A percentile compares a stretch with the other conserved stretches of the same genome.
Conservation (phyloP, 2,329 filamentous ascomycete species). For the Fusarium piperis region DNA sequence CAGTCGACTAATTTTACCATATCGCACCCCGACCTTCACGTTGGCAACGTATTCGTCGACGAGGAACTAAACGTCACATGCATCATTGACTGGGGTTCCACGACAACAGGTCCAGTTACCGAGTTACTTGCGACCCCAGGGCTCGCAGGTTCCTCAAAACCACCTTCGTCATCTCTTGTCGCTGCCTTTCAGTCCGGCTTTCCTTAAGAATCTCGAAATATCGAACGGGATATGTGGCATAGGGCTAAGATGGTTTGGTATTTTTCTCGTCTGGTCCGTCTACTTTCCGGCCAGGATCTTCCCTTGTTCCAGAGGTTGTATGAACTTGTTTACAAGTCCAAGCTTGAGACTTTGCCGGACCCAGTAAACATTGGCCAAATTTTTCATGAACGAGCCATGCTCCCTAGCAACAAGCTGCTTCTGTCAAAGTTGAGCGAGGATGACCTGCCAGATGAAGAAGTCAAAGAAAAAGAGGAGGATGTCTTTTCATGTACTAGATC, state of each 20-base stretch:
- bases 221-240: background rate
- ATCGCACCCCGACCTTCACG: constrained; percentile 38
- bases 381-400: constrained; percentile 15
- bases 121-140: constrained; percentile 17
- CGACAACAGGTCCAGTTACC: constrained; percentile 24
- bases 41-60: constrained; percentile 38
- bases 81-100: constrained; percentile 38
- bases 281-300: constrained; percentile 32
- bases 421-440: constrained; percentile 14
- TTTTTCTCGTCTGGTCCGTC: constrained; percentile 21
- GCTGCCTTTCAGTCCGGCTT: constrained; percentile 13
- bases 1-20: constrained; percentile 1
- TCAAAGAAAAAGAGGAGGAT: background rate
- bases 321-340: constrained; percentile 8
- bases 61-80: constrained; percentile 36
- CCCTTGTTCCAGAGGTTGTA: constrained; percentile 16
- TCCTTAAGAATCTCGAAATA: background rate
- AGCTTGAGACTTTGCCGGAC: background rate
- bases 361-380: background rate
- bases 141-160: background rate
- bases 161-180: background rate
- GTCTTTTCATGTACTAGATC: background rate
- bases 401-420: constrained; percentile 11
- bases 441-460: constrained; percentile 11
- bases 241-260: constrained; percentile 18